Evolutionary conservation across 352 stramenopile genomes (phyloP), one percentile per base, ranked within the genome.

Genomic region (Globisporangium carolinianum): DNA sequence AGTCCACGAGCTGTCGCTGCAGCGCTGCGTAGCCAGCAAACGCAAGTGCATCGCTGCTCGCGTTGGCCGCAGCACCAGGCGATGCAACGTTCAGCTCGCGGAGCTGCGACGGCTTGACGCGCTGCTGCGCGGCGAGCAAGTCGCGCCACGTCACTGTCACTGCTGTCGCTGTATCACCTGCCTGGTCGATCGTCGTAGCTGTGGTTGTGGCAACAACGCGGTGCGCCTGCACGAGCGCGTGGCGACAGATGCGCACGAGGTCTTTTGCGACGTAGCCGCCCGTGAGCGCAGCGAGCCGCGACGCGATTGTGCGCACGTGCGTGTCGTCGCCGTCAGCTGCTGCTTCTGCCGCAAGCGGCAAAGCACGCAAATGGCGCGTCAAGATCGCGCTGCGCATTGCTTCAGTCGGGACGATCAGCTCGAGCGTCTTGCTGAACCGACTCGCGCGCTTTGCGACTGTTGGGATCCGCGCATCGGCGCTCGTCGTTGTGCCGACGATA

Each of bases 251-350:
- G 0, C 82, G 70, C 15, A 85, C 71, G 4, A 94, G 57, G 47
- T 91, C 83, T 58, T 89, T 90, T 6, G 79, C 78, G 36, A 94
- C 76, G 51, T 89, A 94, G 5, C 83, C 83, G 41, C 79, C 83
- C 15, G 81, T 94, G 11, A 87, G 50, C 1, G 58, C 53, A 6
- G 81, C 78, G 11, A 91, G 37, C n/a, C 79, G 71, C 17, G 61
- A 67, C 3, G 77, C 67, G n/a, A 6, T 38, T 10, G 43, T 24
- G 18, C 12, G 17, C 7, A 39, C 14, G 4, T 5, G 6, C 35
- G 37, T 4, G 5, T 24, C 7, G 24, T 24, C 24, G 24, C 24
- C 24, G 24, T 24, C 24, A 24, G 24, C 24, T 24, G 24, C 24
- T 24, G 24, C 24, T 6, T 32, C 18, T 17, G 15, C 5, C 18